These are phyloP conservation scores for Filosporella fistucella DNA, from an alignment of 495 filamentous ascomycete species.

Conservation along the genomic window DNA sequence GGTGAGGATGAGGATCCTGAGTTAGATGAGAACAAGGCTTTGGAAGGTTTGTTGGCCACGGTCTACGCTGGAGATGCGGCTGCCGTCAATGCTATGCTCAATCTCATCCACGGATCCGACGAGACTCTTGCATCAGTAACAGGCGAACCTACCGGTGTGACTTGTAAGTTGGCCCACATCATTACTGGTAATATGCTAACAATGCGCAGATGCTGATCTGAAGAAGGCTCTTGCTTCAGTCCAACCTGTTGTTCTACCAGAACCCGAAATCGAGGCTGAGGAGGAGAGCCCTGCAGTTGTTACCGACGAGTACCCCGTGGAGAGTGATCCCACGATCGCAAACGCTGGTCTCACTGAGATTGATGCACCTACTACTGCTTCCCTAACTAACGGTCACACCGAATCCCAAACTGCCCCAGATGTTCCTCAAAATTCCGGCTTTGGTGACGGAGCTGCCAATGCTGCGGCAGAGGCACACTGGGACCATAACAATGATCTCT, in stretches of 20 bases:
- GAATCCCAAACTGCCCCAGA: conserved; percentile 34
- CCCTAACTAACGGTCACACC: conserved; percentile 46
- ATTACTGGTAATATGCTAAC: conserved; percentile 23
- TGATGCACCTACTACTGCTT: conserved; percentile 36
- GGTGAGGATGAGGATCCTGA: conserved; percentile 56
- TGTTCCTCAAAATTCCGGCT: conserved; percentile 45
- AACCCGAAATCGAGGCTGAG: conserved; percentile 24
- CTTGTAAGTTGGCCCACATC: conserved; percentile 56
- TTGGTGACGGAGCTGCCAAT: conserved; percentile 60
- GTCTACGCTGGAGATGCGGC: conserved; percentile 83
- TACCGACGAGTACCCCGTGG: conserved; percentile 31
- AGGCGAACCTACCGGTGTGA: conserved; percentile 59
- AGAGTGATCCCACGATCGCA: conserved; percentile 68
- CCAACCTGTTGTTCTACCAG: conserved; percentile 34
- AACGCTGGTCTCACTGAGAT: conserved; percentile 77
- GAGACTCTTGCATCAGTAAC: conserved; percentile 65
- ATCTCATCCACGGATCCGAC: conserved; percentile 74
- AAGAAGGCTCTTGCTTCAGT: conserved; percentile 56
- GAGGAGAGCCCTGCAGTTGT: conserved; percentile 11
- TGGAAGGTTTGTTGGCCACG: conserved; percentile 83
- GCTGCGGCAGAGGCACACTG: conserved; percentile 63
- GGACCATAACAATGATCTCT: conserved; percentile 53
- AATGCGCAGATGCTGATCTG: conserved; percentile 57
- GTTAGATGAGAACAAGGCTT: conserved; percentile 70
- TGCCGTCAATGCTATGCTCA: conserved; percentile 78